Percentiles rank a stretch among this genome's conserved stretches.
Conservation (phyloP, 352 stramenopile species). For the Phytopythium mirpurense region DNA sequence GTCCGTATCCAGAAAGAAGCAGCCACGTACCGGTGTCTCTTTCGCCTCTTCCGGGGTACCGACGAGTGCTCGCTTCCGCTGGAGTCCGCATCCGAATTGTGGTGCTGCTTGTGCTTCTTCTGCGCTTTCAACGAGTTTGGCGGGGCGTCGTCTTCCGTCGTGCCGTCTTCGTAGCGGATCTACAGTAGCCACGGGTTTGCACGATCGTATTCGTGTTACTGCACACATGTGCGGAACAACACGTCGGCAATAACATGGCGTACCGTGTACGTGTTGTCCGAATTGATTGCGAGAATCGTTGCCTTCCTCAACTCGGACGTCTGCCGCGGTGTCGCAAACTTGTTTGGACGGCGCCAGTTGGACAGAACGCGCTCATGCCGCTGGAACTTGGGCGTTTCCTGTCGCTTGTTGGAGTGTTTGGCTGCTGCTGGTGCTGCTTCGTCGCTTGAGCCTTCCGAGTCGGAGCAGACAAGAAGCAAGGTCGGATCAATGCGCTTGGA, state of each 20-base stretch:
- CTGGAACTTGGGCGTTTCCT: slow-evolving; percentile 11
- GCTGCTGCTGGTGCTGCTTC: neutral
- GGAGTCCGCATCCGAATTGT: slow-evolving; percentile 5
- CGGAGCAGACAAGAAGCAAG: slow-evolving; percentile 20
- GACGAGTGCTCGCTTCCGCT: neutral
- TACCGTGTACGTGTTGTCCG: slow-evolving; percentile 38
- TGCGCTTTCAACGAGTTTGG: slow-evolving; percentile 20
- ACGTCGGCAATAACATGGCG: neutral
- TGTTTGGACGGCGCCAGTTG: slow-evolving; percentile 34
- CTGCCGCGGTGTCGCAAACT: slow-evolving; percentile 27
- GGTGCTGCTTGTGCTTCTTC: slow-evolving; percentile 10
- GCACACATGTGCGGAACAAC: neutral
- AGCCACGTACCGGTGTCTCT: neutral
- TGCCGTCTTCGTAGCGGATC: slow-evolving; percentile 46
- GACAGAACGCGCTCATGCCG: slow-evolving; percentile 26
- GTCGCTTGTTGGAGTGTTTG: slow-evolving; percentile 6
- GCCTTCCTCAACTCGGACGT: slow-evolving; percentile 24
- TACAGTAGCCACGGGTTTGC: slow-evolving; percentile 14
- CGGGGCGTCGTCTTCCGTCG: slow-evolving; percentile 51
- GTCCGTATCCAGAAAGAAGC: too few relatives aligned
- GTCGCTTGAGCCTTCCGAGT: slow-evolving; percentile 26
- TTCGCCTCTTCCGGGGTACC: slow-evolving; percentile 5
- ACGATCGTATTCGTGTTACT: neutral
- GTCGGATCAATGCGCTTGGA: slow-evolving; percentile 25
- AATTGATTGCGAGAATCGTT: slow-evolving; percentile 25